Percentiles rank a stretch among this genome's conserved stretches.
Evolutionary conservation across 1,139 yeast species (phyloP).

Genomic region (Meyerozyma smithsonii): DNA sequence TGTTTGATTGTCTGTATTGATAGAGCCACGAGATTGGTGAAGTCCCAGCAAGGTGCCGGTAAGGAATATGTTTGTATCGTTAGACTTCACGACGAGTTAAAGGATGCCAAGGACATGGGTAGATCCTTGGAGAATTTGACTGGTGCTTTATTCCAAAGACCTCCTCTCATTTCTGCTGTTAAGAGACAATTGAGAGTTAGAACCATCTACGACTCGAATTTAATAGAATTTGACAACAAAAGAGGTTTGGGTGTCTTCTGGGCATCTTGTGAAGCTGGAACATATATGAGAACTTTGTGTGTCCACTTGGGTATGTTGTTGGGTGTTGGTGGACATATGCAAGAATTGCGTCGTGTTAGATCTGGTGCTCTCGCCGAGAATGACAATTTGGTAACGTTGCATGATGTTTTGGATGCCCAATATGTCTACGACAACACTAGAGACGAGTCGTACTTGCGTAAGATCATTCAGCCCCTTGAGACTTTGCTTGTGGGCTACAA

Average conservation of each 20-base stretch:
- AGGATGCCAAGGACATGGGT: slow-evolving; percentile 85
- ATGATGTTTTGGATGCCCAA: slow-evolving; percentile 97
- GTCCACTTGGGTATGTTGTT: slow-evolving; percentile 97
- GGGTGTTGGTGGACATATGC: slow-evolving; percentile 99
- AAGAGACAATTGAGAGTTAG: slow-evolving; percentile 98
- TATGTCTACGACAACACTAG: slow-evolving; percentile 96
- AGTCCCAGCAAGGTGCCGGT: slow-evolving; percentile 99
- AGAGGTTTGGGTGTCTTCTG: slow-evolving; percentile 97
- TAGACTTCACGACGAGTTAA: slow-evolving; percentile 87
- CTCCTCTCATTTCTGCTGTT: slow-evolving; percentile 97
- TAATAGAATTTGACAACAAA: slow-evolving; percentile 94
- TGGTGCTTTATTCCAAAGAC: slow-evolving; percentile 98
- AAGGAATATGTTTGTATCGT: slow-evolving; percentile 98
- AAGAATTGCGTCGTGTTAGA: slow-evolving; percentile 98
- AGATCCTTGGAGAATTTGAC: slow-evolving; percentile 90
- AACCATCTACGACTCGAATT: slow-evolving; percentile 93
- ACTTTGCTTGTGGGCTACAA: slow-evolving; percentile 90
- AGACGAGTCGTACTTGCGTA: slow-evolving; percentile 92
- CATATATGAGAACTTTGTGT: slow-evolving; percentile 98
- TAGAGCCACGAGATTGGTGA: slow-evolving; percentile 95
- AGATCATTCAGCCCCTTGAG: slow-evolving; percentile 92
- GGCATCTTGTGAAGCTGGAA: slow-evolving; percentile 99
- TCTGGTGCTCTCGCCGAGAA: slow-evolving; percentile 92
- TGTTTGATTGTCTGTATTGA: slow-evolving; percentile 97
- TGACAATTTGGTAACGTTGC: slow-evolving; percentile 91